Evolutionary conservation across 148 eudicot genomes (phyloP).

Genomic region (Pharnaceum exiguum): DNA sequence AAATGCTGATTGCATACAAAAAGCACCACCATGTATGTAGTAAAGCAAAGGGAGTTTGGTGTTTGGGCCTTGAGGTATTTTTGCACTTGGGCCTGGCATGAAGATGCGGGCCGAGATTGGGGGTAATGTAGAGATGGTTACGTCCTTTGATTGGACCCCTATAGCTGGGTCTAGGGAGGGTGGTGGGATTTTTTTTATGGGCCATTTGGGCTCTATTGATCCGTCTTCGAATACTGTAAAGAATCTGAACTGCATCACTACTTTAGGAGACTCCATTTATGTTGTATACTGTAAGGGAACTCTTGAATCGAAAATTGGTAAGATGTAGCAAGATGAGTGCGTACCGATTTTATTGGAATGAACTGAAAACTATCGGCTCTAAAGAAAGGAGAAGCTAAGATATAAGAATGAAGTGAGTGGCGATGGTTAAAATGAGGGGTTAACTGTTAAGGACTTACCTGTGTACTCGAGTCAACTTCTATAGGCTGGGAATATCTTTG

Average conservation of each 20-base stretch:
- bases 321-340: no score
- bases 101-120: constrained; percentile 21
- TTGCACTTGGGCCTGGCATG: constrained; percentile 4
- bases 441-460: no score
- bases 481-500: no score
- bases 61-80: background rate
- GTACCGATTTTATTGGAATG: no score
- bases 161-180: constrained; percentile 12
- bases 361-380: no score
- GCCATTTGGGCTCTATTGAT: constrained; percentile 8
- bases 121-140: constrained; percentile 11
- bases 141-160: constrained; percentile 26
- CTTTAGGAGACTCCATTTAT: no score
- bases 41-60: constrained; percentile 14
- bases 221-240: constrained; percentile 23
- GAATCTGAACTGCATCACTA: background rate
- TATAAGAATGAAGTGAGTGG: no score
- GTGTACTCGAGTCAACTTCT: no score
- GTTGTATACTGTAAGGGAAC: no score
- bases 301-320: no score
- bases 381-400: no score
- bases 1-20: constrained; percentile 14
- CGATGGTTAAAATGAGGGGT: no score
- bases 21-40: constrained; percentile 20
- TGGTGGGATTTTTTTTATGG: constrained; percentile 4